These are phyloP conservation scores for Huntiella abstrusa DNA, from an alignment of 2,329 filamentous ascomycete genomes.

Conservation along the genomic window DNA sequence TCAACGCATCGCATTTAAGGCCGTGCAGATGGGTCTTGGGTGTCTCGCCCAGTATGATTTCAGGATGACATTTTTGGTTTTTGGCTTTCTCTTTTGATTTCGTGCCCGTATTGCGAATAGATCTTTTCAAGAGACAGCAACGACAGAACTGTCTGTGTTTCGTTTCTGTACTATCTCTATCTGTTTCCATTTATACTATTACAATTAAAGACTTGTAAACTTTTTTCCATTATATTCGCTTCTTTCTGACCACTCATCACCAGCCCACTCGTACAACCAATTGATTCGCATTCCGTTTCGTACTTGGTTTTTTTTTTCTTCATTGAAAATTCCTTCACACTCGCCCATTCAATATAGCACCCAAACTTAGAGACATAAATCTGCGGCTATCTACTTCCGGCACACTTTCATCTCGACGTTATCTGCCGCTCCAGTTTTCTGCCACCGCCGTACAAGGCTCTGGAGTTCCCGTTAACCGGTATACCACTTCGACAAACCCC, in stretches of 20 bases:
- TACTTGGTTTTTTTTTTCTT: slow-evolving; percentile 2
- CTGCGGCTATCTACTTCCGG: neutral
- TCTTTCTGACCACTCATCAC: neutral
- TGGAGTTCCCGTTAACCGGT: too few relatives aligned
- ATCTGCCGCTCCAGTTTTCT: neutral
- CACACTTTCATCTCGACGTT: neutral
- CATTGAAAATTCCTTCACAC: neutral
- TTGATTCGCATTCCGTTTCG: neutral
- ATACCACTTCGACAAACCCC: too few relatives aligned
- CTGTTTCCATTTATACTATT: neutral
- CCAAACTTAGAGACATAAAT: neutral
- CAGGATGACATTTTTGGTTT: too few relatives aligned
- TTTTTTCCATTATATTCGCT: neutral
- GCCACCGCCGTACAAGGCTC: too few relatives aligned
- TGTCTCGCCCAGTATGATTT: neutral
- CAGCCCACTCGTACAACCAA: neutral
- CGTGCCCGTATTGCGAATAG: neutral
- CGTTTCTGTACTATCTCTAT: neutral
- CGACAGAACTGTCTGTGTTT: too few relatives aligned
- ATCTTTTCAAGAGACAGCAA: neutral
- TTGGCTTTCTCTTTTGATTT: neutral
- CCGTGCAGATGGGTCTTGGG: slow-evolving; percentile 3
- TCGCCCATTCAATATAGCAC: neutral
- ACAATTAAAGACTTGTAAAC: neutral
- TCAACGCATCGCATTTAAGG: slow-evolving; percentile 1